A percentile compares a stretch with the other conserved stretches of the same genome.
These are phyloP conservation scores for Pistacia atlantica DNA, from an alignment of 345 rosid species.

Conservation along the genomic window DNA sequence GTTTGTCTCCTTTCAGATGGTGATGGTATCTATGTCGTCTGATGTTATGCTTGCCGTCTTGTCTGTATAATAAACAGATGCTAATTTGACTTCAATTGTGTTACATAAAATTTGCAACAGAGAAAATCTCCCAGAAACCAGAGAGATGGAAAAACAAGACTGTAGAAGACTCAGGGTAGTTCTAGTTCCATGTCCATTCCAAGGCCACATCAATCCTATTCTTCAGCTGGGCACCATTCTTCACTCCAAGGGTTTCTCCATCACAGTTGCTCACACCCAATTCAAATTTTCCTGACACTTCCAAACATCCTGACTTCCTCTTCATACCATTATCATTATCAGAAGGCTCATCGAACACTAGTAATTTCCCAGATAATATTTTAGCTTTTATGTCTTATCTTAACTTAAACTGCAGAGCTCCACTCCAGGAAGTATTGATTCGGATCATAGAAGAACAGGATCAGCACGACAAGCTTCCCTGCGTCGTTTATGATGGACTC, in stretches of 20 bases:
- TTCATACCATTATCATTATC: neutral
- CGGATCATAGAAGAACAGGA: neutral
- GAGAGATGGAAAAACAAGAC: constrained; percentile 5
- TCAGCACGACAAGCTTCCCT: neutral
- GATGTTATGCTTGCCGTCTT: no score
- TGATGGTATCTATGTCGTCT: no score
- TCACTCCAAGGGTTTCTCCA: constrained; percentile 6
- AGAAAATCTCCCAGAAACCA: neutral
- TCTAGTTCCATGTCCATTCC: neutral
- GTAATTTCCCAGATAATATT: neutral
- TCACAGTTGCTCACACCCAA: constrained; percentile 6
- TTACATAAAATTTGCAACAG: no score
- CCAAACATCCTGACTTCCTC: neutral
- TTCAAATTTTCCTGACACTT: neutral
- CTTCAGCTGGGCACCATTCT: constrained; percentile 19
- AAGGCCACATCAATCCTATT: constrained; percentile 27
- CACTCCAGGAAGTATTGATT: constrained; percentile 20
- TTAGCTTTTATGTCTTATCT: neutral
- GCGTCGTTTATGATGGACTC: constrained; percentile 17
- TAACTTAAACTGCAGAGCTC: constrained; percentile 12
- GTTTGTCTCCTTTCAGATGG: no score
- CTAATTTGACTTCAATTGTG: no score
- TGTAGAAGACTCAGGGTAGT: constrained; percentile 4
- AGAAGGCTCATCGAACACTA: neutral
- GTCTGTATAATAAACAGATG: no score